Evolutionary conservation across 192 early-diverging fungal genomes (phyloP), one percentile per base, ranked within the genome.

Genomic region (Haplosporangium gracile): DNA sequence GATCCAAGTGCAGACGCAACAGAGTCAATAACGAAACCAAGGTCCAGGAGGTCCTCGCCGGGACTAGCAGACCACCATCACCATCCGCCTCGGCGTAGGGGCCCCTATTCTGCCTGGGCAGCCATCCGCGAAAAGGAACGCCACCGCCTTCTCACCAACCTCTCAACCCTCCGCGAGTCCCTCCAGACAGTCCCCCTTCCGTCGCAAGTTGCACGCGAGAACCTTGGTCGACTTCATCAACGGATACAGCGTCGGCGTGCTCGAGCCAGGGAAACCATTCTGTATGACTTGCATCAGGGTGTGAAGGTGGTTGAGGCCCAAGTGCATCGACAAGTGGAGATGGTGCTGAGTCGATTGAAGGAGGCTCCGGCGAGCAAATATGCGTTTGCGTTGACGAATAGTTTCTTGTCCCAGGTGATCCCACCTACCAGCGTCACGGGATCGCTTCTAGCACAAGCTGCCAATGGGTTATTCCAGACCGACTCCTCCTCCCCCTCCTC

Each of bases 321-420:
- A 39, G 78, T 85, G 7, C 83, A 85, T 51, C 74, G 74, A 68
- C 78, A 80, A 29, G 83, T 85, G 11, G 78, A 80, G 36, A 76
- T 85, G 74, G 83, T 85, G 16, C 26, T 79, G 43, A 85, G 78
- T 76, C 83, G 83, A 38, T 65, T 85, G 2, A 85, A 85, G 47
- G 74, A 80, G 15, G 83, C 73, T 0, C 82, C 77, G 5, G 82
- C 72, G 1, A 78, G 77, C 3, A 68, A 72, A 22, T 83, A 79
- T 75, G 82, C 82, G 51, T 83, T 83, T 74, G 82, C 82, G 3
- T n/a, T 78, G 43, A 83, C 76, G 24, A 77, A 83, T 32, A 83
- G 82, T 53, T 83, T 83, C 16, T 55, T 83, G 36, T 29, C 82
- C 29, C 82, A 83, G 20, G 49, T 51, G 40, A 78, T 83, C 32